Evolutionary conservation across 805 yeast species (phyloP), one percentile per base, ranked within the genome.

Genomic region (Candida krabiensis): DNA sequence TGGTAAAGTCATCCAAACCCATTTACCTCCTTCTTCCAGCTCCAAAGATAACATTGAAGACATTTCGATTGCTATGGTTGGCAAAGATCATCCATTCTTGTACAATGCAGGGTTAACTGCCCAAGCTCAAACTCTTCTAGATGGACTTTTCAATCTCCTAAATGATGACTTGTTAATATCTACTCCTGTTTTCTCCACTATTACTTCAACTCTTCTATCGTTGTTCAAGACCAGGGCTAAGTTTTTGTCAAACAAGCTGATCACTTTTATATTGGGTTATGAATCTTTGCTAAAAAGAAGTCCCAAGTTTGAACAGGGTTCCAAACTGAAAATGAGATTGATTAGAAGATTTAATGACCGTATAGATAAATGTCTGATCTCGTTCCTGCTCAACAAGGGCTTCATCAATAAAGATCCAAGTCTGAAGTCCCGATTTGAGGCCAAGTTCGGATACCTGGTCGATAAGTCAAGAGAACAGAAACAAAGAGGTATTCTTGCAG

Each of bases 81-180:
- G 70, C 15, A 59, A 73, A 0, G 71, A 68, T 38, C 96, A 91
- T 54, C 78, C 88, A 1, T 74, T 86, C 28, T 69, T 89, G 30
- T 75, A 76, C 37, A 45, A 37, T 16, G 39, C 53, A 8, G 32
- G 66, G 16, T 61, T 89, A 44, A 88, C 83, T 47, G 76, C 83
- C 5, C 96, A 90, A 56, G 83, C 90, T 0, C 74, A 72, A 38
- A 80, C 73, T 3, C 64, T 85, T 38, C 63, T 93, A 24, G 96
- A 88, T 49, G 59, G 78, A 24, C 58, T 91, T 21, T 64, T 88
- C 32, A 66, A 69, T 30, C 65, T 73, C 13, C 65, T 90, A 38
- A 66, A 70, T 28, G 79, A 73, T 23, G 84, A 79, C 35, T 63
- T 71, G n/a, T 55, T 78, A 47, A 61, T 73, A 44, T 69, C 80